Conservation (phyloP, 352 stramenopile genomes). For the Blastocystis sp. region DNA sequence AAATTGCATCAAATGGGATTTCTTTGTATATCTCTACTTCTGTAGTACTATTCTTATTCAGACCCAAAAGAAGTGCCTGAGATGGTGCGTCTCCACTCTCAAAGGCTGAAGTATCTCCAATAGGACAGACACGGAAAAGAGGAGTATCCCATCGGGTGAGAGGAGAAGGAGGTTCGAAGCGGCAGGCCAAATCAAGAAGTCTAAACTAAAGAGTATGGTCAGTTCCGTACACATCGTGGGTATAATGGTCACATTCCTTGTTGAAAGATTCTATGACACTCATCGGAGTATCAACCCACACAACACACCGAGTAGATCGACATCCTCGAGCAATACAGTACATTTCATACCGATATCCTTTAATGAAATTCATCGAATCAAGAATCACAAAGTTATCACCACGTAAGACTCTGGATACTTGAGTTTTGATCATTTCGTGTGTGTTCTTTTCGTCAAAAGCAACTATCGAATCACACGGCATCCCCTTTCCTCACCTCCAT, state of each 20-base stretch:
- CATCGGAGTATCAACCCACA: conserved; percentile 49
- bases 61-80: not conserved
- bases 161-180: conserved; percentile 58
- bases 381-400: conserved; percentile 61
- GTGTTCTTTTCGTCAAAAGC: conserved; percentile 60
- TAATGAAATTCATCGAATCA: conserved; percentile 63
- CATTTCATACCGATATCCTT: conserved; percentile 62
- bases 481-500: not conserved
- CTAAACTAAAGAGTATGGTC: not conserved
- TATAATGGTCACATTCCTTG: conserved; percentile 8
- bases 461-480: not conserved
- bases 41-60: conserved; percentile 22
- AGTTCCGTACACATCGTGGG: conserved; percentile 25
- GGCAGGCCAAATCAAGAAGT: conserved; percentile 28
- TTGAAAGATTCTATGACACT: conserved; percentile 37
- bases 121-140: conserved; percentile 36
- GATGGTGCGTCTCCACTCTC: not conserved
- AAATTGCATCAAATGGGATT: conserved; percentile 12
- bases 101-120: not conserved
- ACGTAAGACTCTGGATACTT: conserved; percentile 50
- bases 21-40: not conserved
- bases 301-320: conserved; percentile 40
- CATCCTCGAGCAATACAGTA: conserved; percentile 57
- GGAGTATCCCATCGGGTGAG: conserved; percentile 57
- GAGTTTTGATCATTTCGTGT: conserved; percentile 58